Percentiles rank a stretch among this genome's conserved stretches.
Evolutionary conservation across 306 rosid species (phyloP).

Genomic region (Ziziphus jujuba): DNA sequence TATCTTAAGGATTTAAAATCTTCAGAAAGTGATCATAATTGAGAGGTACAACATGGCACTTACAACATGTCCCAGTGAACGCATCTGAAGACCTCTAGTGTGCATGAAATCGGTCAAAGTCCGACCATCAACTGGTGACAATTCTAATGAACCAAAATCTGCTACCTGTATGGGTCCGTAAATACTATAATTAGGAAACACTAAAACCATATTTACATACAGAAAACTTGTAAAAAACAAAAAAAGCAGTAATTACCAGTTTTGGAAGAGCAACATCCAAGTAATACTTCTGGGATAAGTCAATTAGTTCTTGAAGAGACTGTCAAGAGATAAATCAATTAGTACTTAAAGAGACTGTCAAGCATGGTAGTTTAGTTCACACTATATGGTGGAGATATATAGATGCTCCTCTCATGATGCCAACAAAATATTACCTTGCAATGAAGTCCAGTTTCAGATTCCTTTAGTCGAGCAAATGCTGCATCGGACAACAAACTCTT

Average conservation of each 20-base stretch:
- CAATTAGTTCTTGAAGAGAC: constrained; percentile 80
- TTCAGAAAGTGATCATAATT: background rate
- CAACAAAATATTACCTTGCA: constrained; percentile 65
- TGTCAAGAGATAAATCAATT: constrained; percentile 33
- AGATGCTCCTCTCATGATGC: constrained; percentile 14
- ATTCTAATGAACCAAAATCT: constrained; percentile 97
- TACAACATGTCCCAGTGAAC: constrained; percentile 93
- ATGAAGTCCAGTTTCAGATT: constrained; percentile 91
- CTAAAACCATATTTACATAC: constrained; percentile 25
- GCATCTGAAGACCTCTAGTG: constrained; percentile 92
- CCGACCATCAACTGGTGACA: constrained; percentile 98
- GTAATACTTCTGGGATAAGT: constrained; percentile 78
- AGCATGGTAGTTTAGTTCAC: constrained; percentile 32
- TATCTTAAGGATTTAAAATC: constrained; percentile 3
- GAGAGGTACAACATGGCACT: constrained; percentile 39
- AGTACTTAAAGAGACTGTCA: background rate
- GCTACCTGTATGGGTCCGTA: constrained; percentile 72
- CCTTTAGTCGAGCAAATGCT: constrained; percentile 85
- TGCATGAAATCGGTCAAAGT: constrained; percentile 99
- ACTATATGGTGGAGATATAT: constrained; percentile 18
- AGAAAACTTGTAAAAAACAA: constrained; percentile 27
- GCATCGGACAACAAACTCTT: constrained; percentile 61
- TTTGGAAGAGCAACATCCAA: constrained; percentile 95
- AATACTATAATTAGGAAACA: constrained; percentile 33
- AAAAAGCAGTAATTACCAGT: constrained; percentile 65